Evolutionary conservation across 2,329 filamentous ascomycete genomes (phyloP), one percentile per base, ranked within the genome.

Genomic region (Exophiala sp.): DNA sequence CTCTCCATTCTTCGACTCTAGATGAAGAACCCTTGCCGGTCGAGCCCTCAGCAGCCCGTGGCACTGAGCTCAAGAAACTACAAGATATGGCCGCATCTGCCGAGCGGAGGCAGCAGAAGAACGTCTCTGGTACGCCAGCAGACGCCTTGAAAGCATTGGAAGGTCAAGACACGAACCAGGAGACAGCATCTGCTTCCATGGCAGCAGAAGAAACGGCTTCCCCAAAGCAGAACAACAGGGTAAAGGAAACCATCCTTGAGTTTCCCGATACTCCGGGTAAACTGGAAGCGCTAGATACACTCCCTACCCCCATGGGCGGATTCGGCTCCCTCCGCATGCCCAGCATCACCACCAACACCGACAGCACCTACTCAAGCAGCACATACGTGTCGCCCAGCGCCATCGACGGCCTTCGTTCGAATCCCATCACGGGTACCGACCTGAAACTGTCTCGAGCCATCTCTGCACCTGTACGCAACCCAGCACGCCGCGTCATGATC

Each of bases 401-500:
- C 13, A 40, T 57, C 19, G 57, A 59, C 32, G 58, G 53, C 14
- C 53, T 60, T 5, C 45, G 53, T 21, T 57, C 58, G 13, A 60
- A 60, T 21, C 58, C 58, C 9, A 40, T 43, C 3, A 53, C 48
- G 2, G 53, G 55, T 9, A 39, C 34, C 13, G 55, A 54, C 43
- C 52, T 41, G 30, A 45, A 48, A 32, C 53, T 60, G 7, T 55
- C 54, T 14, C 56, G 58, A 3, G 48, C 58, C 11, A 55, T 57
- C 24, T 58, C 58, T n/a, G 54, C 58, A 13, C 56, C 58, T n/a
- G 50, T 51, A 11, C 49, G 55, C 35, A 52, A 56, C 30, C 44
- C 56, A 2, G 48, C 44, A 9, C 58, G 58, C 16, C 55, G 55
- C n/a, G 59, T 60, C 9, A 60, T 53, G 16, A 60, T 62, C 42